Evolutionary conservation across 768 basidiomycete species (phyloP).

Genomic region (Mycena capillaripes): DNA sequence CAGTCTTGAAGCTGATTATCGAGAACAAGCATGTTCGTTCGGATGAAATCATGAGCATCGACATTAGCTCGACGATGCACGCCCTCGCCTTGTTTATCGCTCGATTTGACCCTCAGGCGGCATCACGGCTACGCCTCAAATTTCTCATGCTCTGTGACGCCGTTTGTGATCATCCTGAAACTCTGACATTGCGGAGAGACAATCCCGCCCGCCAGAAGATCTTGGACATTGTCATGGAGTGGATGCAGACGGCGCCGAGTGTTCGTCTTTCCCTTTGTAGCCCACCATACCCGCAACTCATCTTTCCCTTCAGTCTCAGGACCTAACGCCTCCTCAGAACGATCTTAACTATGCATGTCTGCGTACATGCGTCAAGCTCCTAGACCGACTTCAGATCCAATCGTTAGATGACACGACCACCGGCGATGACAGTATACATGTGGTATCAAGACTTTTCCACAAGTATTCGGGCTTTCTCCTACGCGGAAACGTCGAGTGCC

Average conservation of each 20-base stretch:
- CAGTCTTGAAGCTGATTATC: conserved; percentile 82
- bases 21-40: conserved; percentile 73
- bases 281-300: not conserved
- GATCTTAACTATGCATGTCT: conserved; percentile 85
- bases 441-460: conserved; percentile 84
- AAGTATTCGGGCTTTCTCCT: conserved; percentile 80
- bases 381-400: conserved; percentile 81
- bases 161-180: conserved; percentile 73
- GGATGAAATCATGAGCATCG: conserved; percentile 73
- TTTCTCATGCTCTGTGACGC: conserved; percentile 82
- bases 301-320: conserved; percentile 46
- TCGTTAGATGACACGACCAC: conserved; percentile 65
- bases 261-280: conserved; percentile 53
- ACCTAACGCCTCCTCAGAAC: conserved; percentile 55
- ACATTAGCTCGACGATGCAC: conserved; percentile 72
- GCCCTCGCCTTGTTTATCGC: conserved; percentile 76
- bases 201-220: conserved; percentile 75
- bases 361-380: conserved; percentile 78
- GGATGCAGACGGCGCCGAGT: conserved; percentile 71
- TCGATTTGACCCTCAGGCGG: conserved; percentile 66
- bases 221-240: conserved; percentile 83
- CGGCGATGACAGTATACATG: conserved; percentile 76
- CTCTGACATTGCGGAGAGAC: conserved; percentile 76
- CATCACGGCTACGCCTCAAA: conserved; percentile 78
- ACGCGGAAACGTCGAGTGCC: conserved; percentile 68